Evolutionary conservation across 2,329 filamentous ascomycete genomes (phyloP), one percentile per base, ranked within the genome.

Genomic region (Penicillium sclerotigenum): DNA sequence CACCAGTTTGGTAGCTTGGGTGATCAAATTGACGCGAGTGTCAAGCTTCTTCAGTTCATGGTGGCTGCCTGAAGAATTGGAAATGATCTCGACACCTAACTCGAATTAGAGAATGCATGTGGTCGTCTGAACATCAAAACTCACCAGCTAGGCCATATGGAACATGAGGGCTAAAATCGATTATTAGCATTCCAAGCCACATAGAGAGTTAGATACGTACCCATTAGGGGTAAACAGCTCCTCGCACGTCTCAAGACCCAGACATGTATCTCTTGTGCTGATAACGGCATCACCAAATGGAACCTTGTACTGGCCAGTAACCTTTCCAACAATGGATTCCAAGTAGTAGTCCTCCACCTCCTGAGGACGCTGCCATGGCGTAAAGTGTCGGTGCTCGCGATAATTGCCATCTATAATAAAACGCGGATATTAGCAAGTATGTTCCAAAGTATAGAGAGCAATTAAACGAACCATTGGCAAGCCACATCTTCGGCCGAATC

Each of bases 231-330:
- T 85, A 68, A 86, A 88, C 2, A 88, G 74, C 64, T 88, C 86
- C 69, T 90, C 87, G 61, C 87, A 90, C 0, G 86, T 88, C 72
- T 87, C 85, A 4, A 78, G 75, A 4, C 85, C 83, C 43, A 89
- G 74, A 49, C 81, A 81, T 1, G 85, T 88, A 67, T 90, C 87
- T 5, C 76, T 74, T 0, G 83, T 82, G 34, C 75, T 78, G 51
- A 90, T 80, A 22, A 89, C 79, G 4, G 81, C 85, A 71, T 91
- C 89, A 3, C 88, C 88, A 59, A 92, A 84, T 0, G 82, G 79
- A 1, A 88, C 84, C 55, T 79, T 81, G 28, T 74, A 73, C 59
- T 83, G 79, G 0, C 82, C 80, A 7, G 78, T 78, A 13, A 89
- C 74, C 14, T 83, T 77, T 53, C 81, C 78, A 5, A 89, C 80